These are phyloP conservation scores for Metschnikowia noctiluminum DNA, from an alignment of 805 yeast genomes.

Conservation along the genomic window DNA sequence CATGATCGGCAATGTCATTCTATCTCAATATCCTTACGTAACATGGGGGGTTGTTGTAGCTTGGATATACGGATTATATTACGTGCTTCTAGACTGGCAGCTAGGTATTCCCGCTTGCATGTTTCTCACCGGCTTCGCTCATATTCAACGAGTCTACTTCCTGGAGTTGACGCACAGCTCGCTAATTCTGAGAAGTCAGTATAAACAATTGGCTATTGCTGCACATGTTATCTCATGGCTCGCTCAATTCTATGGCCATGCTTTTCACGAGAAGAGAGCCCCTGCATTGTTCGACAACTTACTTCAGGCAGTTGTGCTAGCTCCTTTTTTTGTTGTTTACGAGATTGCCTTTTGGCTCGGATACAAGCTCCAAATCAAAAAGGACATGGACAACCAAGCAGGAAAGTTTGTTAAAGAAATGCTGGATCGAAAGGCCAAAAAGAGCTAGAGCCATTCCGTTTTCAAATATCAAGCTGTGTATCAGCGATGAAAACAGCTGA, in stretches of 20 bases:
- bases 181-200: constrained; percentile 17
- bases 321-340: constrained; percentile 84
- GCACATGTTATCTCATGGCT: constrained; percentile 66
- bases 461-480: neutral
- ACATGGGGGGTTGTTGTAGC: constrained; percentile 50
- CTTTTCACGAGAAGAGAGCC: constrained; percentile 69
- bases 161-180: constrained; percentile 8
- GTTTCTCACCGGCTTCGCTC: constrained; percentile 23
- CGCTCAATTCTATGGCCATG: constrained; percentile 87
- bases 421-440: constrained; percentile 18
- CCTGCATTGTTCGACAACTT: constrained; percentile 87
- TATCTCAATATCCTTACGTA: constrained; percentile 21
- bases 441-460: constrained; percentile 3
- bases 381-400: constrained; percentile 46
- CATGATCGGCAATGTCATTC: constrained; percentile 6
- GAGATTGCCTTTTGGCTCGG: constrained; percentile 76
- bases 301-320: constrained; percentile 80
- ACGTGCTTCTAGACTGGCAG: constrained; percentile 51
- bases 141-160: constrained; percentile 22
- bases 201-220: constrained; percentile 27
- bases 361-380: constrained; percentile 47
- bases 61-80: constrained; percentile 52
- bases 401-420: constrained; percentile 37
- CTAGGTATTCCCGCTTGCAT: constrained; percentile 33
- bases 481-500: too few relatives aligned